Percentiles rank a stretch among this genome's conserved stretches.
Evolutionary conservation across 257 asterid genomes (phyloP).

Genomic region (Nyctanthes arbortristis): DNA sequence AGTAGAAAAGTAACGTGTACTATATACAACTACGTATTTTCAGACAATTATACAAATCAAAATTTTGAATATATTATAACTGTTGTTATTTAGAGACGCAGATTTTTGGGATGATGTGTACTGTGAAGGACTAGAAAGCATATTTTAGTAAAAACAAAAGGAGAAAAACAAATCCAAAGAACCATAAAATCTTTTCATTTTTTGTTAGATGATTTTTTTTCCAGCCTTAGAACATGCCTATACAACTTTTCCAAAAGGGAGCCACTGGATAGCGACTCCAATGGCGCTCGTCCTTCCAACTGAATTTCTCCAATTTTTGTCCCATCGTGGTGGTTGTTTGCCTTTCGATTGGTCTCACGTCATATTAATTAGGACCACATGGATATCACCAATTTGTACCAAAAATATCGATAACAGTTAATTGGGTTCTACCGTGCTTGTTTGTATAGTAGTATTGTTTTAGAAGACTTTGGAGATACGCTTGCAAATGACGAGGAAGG

Average conservation of each 20-base stretch:
- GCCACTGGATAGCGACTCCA: neutral
- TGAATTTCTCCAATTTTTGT: neutral
- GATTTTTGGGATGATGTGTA: slow-evolving; percentile 1
- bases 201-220: slow-evolving; percentile 25
- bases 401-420: too few relatives aligned
- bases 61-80: neutral
- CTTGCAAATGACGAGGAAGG: slow-evolving; percentile 7
- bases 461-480: neutral
- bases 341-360: too few relatives aligned
- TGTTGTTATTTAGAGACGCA: too few relatives aligned
- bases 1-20: too few relatives aligned
- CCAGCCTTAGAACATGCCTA: slow-evolving; percentile 76
- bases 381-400: neutral
- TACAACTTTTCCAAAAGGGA: slow-evolving; percentile 13
- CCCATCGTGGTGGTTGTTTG: neutral
- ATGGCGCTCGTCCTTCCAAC: too few relatives aligned
- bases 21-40: too few relatives aligned
- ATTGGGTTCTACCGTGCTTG: too few relatives aligned
- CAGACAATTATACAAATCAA: too few relatives aligned
- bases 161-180: slow-evolving; percentile 20
- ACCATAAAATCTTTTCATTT: neutral
- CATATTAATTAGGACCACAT: neutral
- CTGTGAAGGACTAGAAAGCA: slow-evolving; percentile 20
- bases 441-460: too few relatives aligned
- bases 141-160: slow-evolving; percentile 31